A percentile compares a stretch with the other conserved stretches of the same genome.
Evolutionary conservation across 352 stramenopile species (phyloP).

Genomic region (Saprolegnia diclina): DNA sequence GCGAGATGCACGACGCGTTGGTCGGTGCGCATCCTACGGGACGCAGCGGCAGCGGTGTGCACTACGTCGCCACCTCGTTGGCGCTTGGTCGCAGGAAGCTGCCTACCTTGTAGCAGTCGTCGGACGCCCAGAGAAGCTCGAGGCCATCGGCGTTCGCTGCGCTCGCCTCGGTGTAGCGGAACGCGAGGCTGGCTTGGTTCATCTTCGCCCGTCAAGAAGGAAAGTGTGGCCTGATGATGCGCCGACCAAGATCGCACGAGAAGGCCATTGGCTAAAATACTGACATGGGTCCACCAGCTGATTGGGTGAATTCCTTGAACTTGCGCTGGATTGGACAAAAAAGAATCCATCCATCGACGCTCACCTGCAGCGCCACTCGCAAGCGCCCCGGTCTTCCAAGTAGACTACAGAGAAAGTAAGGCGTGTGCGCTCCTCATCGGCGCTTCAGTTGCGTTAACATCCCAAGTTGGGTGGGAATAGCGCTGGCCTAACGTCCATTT

Average conservation of each 20-base stretch:
- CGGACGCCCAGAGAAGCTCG: neutral
- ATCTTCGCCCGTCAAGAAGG: neutral
- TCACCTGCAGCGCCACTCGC: neutral
- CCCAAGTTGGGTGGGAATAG: neutral
- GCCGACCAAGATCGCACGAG: neutral
- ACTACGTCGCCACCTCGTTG: neutral
- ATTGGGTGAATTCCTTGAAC: neutral
- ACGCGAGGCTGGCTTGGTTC: constrained; percentile 1
- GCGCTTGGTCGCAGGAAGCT: neutral
- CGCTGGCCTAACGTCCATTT: neutral
- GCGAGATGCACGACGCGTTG: neutral
- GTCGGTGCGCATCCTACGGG: neutral
- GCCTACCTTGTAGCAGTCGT: constrained; percentile 17
- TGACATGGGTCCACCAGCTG: neutral
- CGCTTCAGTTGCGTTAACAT: neutral
- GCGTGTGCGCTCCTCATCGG: too few relatives aligned
- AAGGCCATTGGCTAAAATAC: neutral
- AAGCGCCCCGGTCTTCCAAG: too few relatives aligned
- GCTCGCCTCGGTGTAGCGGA: constrained; percentile 7
- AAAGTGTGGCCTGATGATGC: neutral
- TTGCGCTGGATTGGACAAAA: neutral
- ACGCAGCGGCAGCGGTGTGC: neutral
- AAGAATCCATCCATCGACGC: neutral
- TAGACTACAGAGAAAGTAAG: too few relatives aligned
- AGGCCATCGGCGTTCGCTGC: neutral